Evolutionary conservation across 768 basidiomycete genomes (phyloP), one percentile per base, ranked within the genome.

Genomic region (Panellus pusillus): DNA sequence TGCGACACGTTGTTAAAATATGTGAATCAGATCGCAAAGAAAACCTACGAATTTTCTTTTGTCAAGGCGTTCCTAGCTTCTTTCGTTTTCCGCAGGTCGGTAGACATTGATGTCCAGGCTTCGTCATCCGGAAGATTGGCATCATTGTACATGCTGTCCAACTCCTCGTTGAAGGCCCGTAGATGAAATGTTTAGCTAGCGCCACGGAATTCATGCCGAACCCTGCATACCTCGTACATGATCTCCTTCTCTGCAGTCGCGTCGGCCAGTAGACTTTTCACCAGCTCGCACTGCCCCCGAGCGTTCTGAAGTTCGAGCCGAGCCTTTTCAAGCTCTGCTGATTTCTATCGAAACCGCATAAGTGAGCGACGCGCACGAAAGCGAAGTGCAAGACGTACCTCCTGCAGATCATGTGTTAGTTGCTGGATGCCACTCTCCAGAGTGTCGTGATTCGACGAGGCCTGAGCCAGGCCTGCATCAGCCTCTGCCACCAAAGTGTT

Each of bases 101-200:
- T 72, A 24, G 83, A 79, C 77, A 96, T 79, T 1, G 87, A 86
- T n/a, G 72, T 66, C 83, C 89, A 94, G 2, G 92, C 91, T 62
- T 93, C 90, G 44, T 86, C 83, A 18, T 85, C 83, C 11, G 93
- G 91, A 44, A 95, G 80, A 55, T 87, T 81, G 24, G 81, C 82
- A 54, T 94, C 91, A 46, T 88, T 87, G 70, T 86, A 96, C 90
- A 96, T 91, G 15, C 81, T 84, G 60, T 94, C 93, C 29, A 97
- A 78, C 67, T 96, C 93, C 65, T 93, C 92, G 67, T 97, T 96
- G 73, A 97, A 95, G 3, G 91, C 89, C 93, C 95, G 57, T 7
- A 46, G 12, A 43, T 46, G 6, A 24, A 24, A 24, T 40, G 46
- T 29, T 20, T 28, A 27, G 11, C 43, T 37, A 28, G 35, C 1